phyloP scores from a whole-genome alignment of 2,329 filamentous ascomycete species.

The Didymella pinodella region DNA sequence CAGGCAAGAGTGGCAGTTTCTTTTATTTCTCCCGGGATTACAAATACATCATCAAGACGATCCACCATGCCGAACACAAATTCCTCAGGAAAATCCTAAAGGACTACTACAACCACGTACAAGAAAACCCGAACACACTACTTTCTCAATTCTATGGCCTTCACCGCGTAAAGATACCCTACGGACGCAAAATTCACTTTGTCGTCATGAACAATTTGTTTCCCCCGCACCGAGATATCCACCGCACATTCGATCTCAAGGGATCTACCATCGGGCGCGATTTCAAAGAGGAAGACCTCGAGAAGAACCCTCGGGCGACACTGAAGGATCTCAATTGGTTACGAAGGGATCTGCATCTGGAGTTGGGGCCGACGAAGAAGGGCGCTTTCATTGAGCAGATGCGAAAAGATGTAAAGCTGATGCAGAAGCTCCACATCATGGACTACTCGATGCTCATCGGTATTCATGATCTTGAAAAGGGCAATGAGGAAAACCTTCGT shows the following conservation, averaged over 20 bases:
- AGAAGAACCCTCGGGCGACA: conserved; percentile 88
- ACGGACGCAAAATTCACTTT: conserved; percentile 98
- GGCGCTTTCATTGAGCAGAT: conserved; percentile 88
- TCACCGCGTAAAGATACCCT: conserved; percentile 97
- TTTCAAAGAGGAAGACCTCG: conserved; percentile 85
- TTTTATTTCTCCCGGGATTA: conserved; percentile 99
- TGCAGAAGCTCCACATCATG: conserved; percentile 95
- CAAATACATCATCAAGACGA: conserved; percentile 99
- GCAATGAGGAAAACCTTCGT: conserved; percentile 92
- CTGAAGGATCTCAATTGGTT: conserved; percentile 98
- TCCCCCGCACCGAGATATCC: conserved; percentile 95
- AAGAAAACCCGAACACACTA: conserved; percentile 92
- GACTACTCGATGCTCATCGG: conserved; percentile 96
- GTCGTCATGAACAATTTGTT: conserved; percentile 99
- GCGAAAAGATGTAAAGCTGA: conserved; percentile 81
- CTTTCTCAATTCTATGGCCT: conserved; percentile 98
- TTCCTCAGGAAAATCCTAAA: conserved; percentile 83
- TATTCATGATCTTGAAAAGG: conserved; percentile 87
- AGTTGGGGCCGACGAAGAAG: conserved; percentile 90
- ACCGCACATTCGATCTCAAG: conserved; percentile 96
- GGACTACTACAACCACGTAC: conserved; percentile 93
- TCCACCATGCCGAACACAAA: conserved; percentile 93
- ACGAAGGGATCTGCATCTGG: conserved; percentile 81
- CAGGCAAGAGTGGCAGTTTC: conserved; percentile 97
- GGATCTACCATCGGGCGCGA: conserved; percentile 94